Evolutionary conservation across 2,329 filamentous ascomycete species (phyloP), one percentile per base, ranked within the genome.

Genomic region (Cryphonectria parasitica): DNA sequence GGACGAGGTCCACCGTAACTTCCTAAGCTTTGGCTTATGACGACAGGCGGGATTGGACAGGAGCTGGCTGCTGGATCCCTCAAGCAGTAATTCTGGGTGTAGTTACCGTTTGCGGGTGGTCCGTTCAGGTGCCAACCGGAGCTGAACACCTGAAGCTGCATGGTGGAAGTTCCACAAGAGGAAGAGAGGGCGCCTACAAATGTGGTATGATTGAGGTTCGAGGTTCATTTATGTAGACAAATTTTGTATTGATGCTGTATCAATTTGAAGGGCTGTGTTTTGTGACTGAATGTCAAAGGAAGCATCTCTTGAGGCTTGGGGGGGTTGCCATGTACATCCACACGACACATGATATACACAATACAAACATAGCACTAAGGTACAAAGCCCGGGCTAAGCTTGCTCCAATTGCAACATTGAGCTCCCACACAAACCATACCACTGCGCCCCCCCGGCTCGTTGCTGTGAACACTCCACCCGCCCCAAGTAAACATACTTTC

Each of bases 381-480:
- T 49, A 49, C 43, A 49, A 22, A 6, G 43, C 7, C 22, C 2
- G n/a, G 45, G 22, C 45, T 49, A n/a, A 49, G 45, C 45, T 49
- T 49, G 43, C 19, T 49, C 43, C 43, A 60, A 34, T n/a, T 31
- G 56, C 56, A 34, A 60, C 56, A 34, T 31, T 22, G 17, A 64
- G 25, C 36, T 49, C 25, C 36, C 36, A 49, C 63, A 49, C 43
- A 49, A 49, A 49, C 43, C 43, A 49, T 17, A 49, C 43, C 43
- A 49, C 43, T 49, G 43, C 17, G 43, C 28, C 22, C n/a, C 63
- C 52, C n/a, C 43, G 31, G 43, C 43, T 52, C 63, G 63, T 65
- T 65, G 63, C 63, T 65, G 63, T 65, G 63, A 45, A 65, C 63
- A 65, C 63, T 39, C 58, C 58, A 49, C 58, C 17, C 31, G 31